Evolutionary conservation across 169 alveolate genomes (phyloP).

Genomic region (Perkinsus olseni): DNA sequence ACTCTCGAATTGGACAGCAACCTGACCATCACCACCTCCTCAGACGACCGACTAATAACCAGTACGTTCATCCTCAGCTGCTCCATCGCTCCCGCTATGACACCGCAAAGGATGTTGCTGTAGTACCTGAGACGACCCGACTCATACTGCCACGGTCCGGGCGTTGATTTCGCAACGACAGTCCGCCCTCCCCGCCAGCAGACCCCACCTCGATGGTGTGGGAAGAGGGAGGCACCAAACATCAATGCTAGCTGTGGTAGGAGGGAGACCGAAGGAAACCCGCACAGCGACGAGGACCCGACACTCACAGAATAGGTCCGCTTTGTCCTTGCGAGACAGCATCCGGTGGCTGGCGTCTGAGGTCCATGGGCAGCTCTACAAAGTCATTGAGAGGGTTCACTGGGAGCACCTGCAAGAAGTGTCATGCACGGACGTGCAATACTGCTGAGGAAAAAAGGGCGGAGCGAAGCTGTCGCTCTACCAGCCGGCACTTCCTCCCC

Average conservation of each 20-base stretch:
- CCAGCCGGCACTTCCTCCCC: background rate
- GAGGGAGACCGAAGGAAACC: no score
- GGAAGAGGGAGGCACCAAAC: no score
- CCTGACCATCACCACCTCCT: background rate
- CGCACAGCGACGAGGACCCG: no score
- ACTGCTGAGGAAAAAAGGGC: no score
- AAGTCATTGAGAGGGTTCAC: background rate
- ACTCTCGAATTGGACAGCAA: background rate
- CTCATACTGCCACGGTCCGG: no score
- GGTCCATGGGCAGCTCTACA: background rate
- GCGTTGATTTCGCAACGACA: no score
- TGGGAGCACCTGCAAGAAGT: background rate
- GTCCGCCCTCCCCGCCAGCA: no score
- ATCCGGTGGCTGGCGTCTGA: background rate
- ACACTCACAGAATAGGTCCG: no score
- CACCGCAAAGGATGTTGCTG: background rate
- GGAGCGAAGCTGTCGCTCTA: background rate
- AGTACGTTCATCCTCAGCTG: background rate
- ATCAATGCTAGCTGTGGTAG: no score
- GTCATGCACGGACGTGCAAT: no score
- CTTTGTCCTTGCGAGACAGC: background rate
- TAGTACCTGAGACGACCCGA: background rate
- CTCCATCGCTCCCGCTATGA: background rate
- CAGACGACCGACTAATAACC: background rate
- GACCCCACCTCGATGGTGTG: no score